Percentiles rank a stretch among this genome's conserved stretches.
Evolutionary conservation across 202 grass and related monocot genomes (phyloP).

Genomic region (Musa balbisiana): DNA sequence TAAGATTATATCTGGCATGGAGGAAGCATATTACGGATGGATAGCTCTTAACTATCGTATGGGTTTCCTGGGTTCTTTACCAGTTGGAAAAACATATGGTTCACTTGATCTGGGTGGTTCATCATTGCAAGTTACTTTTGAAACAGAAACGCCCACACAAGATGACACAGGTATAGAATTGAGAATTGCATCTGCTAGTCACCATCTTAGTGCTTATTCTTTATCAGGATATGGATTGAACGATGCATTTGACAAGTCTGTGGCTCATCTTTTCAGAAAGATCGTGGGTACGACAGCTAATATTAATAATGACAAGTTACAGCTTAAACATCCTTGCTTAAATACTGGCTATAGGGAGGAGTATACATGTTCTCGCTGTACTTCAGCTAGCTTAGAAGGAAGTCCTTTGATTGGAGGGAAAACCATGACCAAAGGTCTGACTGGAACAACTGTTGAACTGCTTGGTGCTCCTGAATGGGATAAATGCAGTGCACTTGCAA

Average conservation of each 20-base stretch:
- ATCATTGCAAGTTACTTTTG: slow-evolving; percentile 98
- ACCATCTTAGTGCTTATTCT: slow-evolving; percentile 93
- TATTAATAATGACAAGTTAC: slow-evolving; percentile 43
- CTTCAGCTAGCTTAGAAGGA: slow-evolving; percentile 51
- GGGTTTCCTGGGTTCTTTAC: slow-evolving; percentile 59
- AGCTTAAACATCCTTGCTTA: slow-evolving; percentile 85
- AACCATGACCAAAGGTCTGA: slow-evolving; percentile 33
- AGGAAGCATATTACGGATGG: slow-evolving; percentile 99
- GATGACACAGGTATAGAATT: slow-evolving; percentile 65
- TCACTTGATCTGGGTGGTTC: slow-evolving; percentile 96
- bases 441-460: slow-evolving; percentile 56
- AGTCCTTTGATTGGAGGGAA: slow-evolving; percentile 49
- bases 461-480: slow-evolving; percentile 76
- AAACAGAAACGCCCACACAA: slow-evolving; percentile 47
- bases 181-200: slow-evolving; percentile 63
- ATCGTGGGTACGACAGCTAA: slow-evolving; percentile 21
- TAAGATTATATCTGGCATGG: slow-evolving; percentile 93
- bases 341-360: slow-evolving; percentile 83
- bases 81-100: slow-evolving; percentile 70
- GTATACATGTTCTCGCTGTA: slow-evolving; percentile 74
- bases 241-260: slow-evolving; percentile 97
- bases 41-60: slow-evolving; percentile 83
- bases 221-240: slow-evolving; percentile 92
- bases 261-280: slow-evolving; percentile 65
- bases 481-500: slow-evolving; percentile 73